Base-by-base conservation (phyloP, 2,329 filamentous ascomycete species). In the Pseudogymnoascus sp. region DNA sequence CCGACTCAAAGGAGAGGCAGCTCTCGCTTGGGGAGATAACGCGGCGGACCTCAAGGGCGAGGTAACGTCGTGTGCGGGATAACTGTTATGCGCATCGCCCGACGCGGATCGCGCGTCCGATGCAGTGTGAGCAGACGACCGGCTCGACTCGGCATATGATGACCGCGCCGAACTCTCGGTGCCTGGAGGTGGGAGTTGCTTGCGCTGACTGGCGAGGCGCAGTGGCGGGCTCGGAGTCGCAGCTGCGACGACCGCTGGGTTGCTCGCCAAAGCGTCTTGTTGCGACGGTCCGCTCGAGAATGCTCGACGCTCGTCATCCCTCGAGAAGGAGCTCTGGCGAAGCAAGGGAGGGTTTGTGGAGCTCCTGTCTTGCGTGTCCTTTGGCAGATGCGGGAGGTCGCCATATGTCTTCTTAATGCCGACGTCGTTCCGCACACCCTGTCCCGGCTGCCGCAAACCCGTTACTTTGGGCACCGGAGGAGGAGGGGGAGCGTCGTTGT, bases 251-350 rank as follows among this genome's bases (percentile, higher is more conserved):
- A 65, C 16, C n/a, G 65, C 28, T 37, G 67, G 66, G 8, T 69
- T 28, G n/a, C 37, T 60, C 18, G 59, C 11, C n/a, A 18, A 11
- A 35, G 31, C 56, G 7, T 38, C 40, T 18, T 59, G 63, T 60
- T 40, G 59, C 12, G 66, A 42, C 1, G 67, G 66, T 28, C 65
- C 66, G 61, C 68, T 72, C 16, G 78, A 80, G 69, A 84, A 84
- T 50, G 77, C 75, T 10, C 80, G 73, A 64, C 75, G 73, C 69
- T 84, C 82, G 63, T 84, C 81, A 63, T 80, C 80, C 1, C 74
- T 73, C 66, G 83, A 81, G 67, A 84, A 85, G 23, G 82, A 84
- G 66, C 81, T 78, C 63, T 70, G 50, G 66, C 73, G 67, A 23
- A 62, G 64, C 59, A 68, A 65, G 21, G 63, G 28, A 50, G 62